Base-by-base conservation (phyloP, 2,329 filamentous ascomycete species). In the Fusarium sp. region DNA sequence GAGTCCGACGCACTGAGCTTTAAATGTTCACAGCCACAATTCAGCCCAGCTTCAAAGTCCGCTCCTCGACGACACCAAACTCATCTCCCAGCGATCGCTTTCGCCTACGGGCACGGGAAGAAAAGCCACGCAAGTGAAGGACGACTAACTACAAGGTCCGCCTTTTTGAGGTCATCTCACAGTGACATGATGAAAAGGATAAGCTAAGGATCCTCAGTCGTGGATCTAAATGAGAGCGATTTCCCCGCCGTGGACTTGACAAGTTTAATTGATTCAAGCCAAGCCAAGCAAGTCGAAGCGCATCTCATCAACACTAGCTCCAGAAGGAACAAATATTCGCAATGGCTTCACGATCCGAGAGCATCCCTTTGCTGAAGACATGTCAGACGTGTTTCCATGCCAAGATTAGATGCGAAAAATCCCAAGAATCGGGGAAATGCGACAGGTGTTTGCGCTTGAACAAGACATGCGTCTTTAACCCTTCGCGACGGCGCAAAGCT, bases 381-480 rank as follows among this genome's bases (percentile, higher is more conserved):
- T 78, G 77, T 40, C 75, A 77, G 58, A 75, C 75, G 21, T 78
- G 76, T 57, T 77, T 76, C 52, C 73, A 75, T 23, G 77, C 76
- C 51, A 78, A 78, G 43, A 78, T 78, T n/a, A 68, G 75, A 17
- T 78, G 76, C 56, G 71, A 75, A 43, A 76, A 75, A 39, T 73
- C 76, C 1, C 75, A 78, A 20, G 70, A 77, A n/a, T 76, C 75
- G 11, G 73, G 67, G 23, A 61, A 72, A 40, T 78, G 76, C 58
- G 75, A 78, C 30, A 61, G 76, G 20, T 78, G 76, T 57, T 59
- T 77, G 48, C 72, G 76, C 21, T 65, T 78, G 4, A 69, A 67
- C n/a, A 78, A 77, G 54, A 58, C 67, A 2, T 78, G 76, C 48
- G 64, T 76, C 14, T 78, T 78, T 57, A 73, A 76, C 7, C 69